phyloP scores from a whole-genome alignment of 2,329 filamentous ascomycete genomes.

The Verticillium isaacii region DNA sequence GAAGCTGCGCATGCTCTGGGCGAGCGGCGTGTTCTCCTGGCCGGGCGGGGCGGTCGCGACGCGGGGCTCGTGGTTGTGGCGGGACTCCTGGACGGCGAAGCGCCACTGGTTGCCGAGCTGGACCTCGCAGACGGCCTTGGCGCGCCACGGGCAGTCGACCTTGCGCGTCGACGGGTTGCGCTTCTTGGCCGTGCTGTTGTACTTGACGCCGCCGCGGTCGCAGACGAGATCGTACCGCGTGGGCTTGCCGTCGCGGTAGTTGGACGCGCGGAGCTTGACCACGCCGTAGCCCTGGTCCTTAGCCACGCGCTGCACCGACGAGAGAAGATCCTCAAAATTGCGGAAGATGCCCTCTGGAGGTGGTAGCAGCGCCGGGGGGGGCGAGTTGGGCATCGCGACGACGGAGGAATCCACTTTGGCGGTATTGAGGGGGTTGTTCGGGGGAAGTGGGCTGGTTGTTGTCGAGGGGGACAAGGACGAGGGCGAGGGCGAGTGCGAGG shows the following conservation, averaged over 20 bases:
- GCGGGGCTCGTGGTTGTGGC: slow-evolving; percentile 58
- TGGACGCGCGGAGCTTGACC: slow-evolving; percentile 58
- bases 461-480: slow-evolving; percentile 3
- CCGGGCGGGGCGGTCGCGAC: slow-evolving; percentile 48
- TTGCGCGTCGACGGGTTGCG: slow-evolving; percentile 60
- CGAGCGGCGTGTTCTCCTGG: slow-evolving; percentile 53
- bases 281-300: slow-evolving; percentile 61
- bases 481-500: background rate
- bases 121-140: slow-evolving; percentile 60
- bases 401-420: slow-evolving; percentile 18
- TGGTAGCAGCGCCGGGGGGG: slow-evolving; percentile 43
- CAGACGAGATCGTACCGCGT: slow-evolving; percentile 60
- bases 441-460: slow-evolving; percentile 8
- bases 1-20: slow-evolving; percentile 52
- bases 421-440: slow-evolving; percentile 18
- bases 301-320: slow-evolving; percentile 52
- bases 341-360: slow-evolving; percentile 57
- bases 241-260: slow-evolving; percentile 58
- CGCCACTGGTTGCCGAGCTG: slow-evolving; percentile 60
- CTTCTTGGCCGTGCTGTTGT: slow-evolving; percentile 61
- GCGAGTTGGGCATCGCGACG: slow-evolving; percentile 41
- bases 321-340: slow-evolving; percentile 54
- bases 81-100: slow-evolving; percentile 55
- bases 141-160: slow-evolving; percentile 59
- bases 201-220: slow-evolving; percentile 60